phyloP scores from a whole-genome alignment of 306 rosid genomes.

The Argentina anserina region DNA sequence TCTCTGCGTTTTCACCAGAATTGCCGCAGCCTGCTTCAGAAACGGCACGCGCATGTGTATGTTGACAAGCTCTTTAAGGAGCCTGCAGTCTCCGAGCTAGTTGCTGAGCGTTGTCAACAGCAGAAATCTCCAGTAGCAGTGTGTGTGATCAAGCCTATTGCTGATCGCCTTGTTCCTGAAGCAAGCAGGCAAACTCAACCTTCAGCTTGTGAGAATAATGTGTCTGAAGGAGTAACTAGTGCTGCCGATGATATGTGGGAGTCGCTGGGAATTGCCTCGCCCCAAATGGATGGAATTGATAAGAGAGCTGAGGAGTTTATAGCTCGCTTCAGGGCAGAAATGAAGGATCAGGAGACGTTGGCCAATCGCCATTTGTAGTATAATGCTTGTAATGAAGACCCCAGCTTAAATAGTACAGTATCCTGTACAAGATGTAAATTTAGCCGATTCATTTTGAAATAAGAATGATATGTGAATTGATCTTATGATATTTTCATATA shows the following conservation, averaged over 20 bases:
- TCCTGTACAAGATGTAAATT: neutral
- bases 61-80: constrained; percentile 60
- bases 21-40: neutral
- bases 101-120: constrained; percentile 17
- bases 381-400: neutral
- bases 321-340: constrained; percentile 44
- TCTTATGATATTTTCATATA: neutral
- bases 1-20: neutral
- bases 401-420: neutral
- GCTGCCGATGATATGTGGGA: constrained; percentile 61
- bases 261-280: constrained; percentile 55
- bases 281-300: constrained; percentile 56
- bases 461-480: neutral
- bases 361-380: constrained; percentile 24
- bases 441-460: neutral
- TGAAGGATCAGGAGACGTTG: constrained; percentile 50
- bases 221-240: neutral
- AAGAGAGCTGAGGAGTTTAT: constrained; percentile 71
- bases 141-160: neutral
- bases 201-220: constrained; percentile 4
- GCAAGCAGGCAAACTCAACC: neutral
- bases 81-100: constrained; percentile 29
- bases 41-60: constrained; percentile 35
- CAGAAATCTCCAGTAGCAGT: constrained; percentile 1
- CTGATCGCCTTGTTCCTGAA: neutral